Percentiles rank a stretch among this genome's conserved stretches.
Conservation (phyloP, 768 basidiomycete species). For the Russula vinacea region DNA sequence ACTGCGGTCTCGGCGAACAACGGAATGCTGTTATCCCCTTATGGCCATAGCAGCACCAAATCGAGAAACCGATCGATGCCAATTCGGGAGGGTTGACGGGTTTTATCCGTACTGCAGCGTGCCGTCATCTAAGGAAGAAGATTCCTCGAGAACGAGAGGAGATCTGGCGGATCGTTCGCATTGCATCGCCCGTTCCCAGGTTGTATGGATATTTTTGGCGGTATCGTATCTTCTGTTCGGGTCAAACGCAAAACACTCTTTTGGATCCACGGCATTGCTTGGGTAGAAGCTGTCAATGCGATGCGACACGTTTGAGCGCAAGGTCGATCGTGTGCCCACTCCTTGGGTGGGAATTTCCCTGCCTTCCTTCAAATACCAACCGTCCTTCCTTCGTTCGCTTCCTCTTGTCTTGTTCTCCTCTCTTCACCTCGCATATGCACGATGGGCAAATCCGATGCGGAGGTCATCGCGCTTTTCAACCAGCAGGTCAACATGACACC, state of each 20-base stretch:
- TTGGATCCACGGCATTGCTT: neutral
- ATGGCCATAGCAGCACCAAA: neutral
- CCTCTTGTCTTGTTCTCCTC: neutral
- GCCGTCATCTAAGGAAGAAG: too few species aligned
- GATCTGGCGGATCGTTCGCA: neutral
- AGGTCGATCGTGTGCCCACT: neutral
- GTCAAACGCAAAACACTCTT: neutral
- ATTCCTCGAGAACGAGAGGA: neutral
- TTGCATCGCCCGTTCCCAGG: too few species aligned
- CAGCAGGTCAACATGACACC: slow-evolving; percentile 36
- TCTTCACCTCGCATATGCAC: neutral
- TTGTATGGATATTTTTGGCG: too few species aligned
- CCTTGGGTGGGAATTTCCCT: neutral
- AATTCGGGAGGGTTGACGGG: neutral
- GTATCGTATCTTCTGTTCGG: neutral
- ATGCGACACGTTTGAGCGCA: too few species aligned
- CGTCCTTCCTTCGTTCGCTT: neutral
- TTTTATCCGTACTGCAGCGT: neutral
- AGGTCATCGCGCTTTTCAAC: slow-evolving; percentile 36
- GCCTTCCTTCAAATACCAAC: neutral
- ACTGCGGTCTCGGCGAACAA: neutral
- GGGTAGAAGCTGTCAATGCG: neutral
- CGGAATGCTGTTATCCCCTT: neutral
- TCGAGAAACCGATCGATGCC: neutral
- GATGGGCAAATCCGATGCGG: slow-evolving; percentile 36